phyloP scores from a whole-genome alignment of 139 green algal genomes.

The Chlorella sp. region DNA sequence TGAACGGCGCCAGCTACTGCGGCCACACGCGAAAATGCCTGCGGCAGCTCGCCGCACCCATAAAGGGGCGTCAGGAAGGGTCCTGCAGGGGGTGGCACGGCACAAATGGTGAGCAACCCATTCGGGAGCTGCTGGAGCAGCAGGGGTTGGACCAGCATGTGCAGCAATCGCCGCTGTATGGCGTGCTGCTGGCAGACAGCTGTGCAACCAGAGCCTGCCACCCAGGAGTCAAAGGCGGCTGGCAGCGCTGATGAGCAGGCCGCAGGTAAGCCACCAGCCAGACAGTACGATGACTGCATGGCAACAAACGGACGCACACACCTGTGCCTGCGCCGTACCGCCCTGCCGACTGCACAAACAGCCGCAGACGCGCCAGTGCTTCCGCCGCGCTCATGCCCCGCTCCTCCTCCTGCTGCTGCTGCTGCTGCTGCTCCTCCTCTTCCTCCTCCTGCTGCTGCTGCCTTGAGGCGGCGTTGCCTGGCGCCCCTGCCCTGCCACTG shows the following conservation, averaged over 20 bases:
- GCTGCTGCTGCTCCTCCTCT: constrained; percentile 55
- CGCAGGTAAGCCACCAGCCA: not conserved
- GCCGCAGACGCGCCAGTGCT: constrained; percentile 49
- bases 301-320: not conserved
- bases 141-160: constrained; percentile 58
- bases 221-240: too few relatives aligned
- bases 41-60: constrained; percentile 70
- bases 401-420: constrained; percentile 55
- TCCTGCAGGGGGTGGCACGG: constrained; percentile 36
- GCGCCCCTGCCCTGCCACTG: not conserved
- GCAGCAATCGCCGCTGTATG: constrained; percentile 69
- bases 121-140: constrained; percentile 45
- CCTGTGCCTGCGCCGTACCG: constrained; percentile 44
- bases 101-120: constrained; percentile 26
- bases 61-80: constrained; percentile 78
- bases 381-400: constrained; percentile 35
- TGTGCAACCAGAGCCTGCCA: not conserved
- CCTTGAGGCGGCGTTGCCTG: not conserved
- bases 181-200: constrained; percentile 59
- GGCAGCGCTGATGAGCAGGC: not conserved
- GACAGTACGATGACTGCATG: not conserved
- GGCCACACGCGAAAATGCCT: constrained; percentile 44
- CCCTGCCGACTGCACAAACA: constrained; percentile 61
- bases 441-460: constrained; percentile 72
- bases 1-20: constrained; percentile 47